These are phyloP conservation scores for Cystobasidium tubakii DNA, from an alignment of 768 basidiomycete species.

Conservation along the genomic window DNA sequence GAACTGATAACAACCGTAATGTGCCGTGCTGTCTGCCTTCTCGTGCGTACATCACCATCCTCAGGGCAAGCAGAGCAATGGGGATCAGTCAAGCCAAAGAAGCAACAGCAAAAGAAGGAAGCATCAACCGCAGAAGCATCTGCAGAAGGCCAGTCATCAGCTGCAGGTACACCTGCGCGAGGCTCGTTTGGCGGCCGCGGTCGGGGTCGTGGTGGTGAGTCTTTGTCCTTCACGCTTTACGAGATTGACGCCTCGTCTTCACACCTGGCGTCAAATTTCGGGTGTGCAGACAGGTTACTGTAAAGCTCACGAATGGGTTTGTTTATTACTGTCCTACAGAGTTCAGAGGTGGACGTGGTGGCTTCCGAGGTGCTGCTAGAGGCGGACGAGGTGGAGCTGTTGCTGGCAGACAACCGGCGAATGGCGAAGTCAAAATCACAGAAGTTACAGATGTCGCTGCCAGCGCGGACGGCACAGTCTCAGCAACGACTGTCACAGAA, in stretches of 20 bases:
- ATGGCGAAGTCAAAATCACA: background rate
- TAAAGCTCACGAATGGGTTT: no score
- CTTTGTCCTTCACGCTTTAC: background rate
- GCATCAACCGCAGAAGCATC: background rate
- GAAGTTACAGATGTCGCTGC: constrained; percentile 5
- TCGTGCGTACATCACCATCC: background rate
- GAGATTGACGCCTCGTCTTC: background rate
- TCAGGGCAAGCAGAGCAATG: constrained; percentile 43
- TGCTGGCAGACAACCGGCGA: background rate
- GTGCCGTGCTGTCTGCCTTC: background rate
- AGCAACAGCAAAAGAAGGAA: constrained; percentile 41
- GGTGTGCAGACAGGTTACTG: background rate
- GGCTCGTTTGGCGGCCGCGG: constrained; percentile 2
- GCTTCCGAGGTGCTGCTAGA: constrained; percentile 4
- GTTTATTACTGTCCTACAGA: background rate
- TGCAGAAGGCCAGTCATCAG: background rate
- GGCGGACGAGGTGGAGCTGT: constrained; percentile 15
- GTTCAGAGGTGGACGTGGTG: constrained; percentile 25
- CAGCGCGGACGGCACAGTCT: background rate
- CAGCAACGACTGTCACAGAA: constrained; percentile 15
- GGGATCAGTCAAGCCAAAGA: constrained; percentile 43
- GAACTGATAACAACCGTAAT: background rate
- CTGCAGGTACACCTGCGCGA: background rate
- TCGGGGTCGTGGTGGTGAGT: background rate
- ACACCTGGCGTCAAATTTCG: background rate